Conservation (phyloP, 2,329 filamentous ascomycete species). For the Scedosporium aurantiacum region DNA sequence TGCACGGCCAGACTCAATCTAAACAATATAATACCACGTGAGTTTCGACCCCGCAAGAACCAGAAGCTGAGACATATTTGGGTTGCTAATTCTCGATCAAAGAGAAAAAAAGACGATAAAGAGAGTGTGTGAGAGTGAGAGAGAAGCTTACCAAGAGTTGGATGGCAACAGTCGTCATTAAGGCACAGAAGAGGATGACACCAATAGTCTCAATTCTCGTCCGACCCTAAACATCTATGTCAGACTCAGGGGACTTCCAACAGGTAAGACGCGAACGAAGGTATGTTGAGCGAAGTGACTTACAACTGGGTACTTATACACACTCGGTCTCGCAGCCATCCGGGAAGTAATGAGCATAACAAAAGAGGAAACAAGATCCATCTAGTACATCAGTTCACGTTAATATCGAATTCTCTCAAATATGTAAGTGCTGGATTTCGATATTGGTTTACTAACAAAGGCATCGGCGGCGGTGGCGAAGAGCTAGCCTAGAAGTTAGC, state of each 20-base stretch:
- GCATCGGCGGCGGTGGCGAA: slow-evolving; percentile 57
- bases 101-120: neutral
- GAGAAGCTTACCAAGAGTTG: slow-evolving; percentile 40
- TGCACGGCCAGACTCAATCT: slow-evolving; percentile 44
- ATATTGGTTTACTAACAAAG: slow-evolving; percentile 29
- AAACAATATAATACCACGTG: neutral
- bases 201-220: slow-evolving; percentile 53
- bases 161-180: slow-evolving; percentile 56
- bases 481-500: slow-evolving; percentile 21
- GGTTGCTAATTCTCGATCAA: slow-evolving; percentile 1
- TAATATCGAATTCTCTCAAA: slow-evolving; percentile 13
- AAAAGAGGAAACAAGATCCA: slow-evolving; percentile 53
- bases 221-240: slow-evolving; percentile 29
- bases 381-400: slow-evolving; percentile 18
- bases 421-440: neutral
- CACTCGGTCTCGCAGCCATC: slow-evolving; percentile 46
- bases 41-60: no score
- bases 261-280: no score
- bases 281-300: slow-evolving; percentile 8
- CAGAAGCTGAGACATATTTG: no score
- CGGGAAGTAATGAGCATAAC: slow-evolving; percentile 52
- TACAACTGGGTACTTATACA: slow-evolving; percentile 51
- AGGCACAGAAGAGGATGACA: slow-evolving; percentile 53
- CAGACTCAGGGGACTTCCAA: slow-evolving; percentile 7
- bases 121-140: no score